phyloP scores from a whole-genome alignment of 257 asterid genomes.

The Cordia subcordata region DNA sequence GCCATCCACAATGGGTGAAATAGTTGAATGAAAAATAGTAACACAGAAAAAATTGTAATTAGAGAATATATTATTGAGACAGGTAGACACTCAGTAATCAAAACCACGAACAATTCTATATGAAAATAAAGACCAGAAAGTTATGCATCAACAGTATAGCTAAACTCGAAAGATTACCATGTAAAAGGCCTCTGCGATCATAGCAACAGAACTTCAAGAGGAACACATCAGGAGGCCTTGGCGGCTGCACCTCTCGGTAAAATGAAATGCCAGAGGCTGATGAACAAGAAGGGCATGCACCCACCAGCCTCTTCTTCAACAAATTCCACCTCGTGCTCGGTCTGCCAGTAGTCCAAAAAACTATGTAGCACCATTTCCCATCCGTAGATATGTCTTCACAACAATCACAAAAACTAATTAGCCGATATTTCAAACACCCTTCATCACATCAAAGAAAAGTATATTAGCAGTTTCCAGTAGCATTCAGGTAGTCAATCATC shows the following conservation, averaged over 20 bases:
- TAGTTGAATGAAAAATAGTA: no score
- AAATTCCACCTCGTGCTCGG: conserved; percentile 63
- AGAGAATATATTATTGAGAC: no score
- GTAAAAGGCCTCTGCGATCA: conserved; percentile 72
- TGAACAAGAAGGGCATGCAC: conserved; percentile 69
- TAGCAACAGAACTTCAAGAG: conserved; percentile 67
- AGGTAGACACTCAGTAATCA: background rate
- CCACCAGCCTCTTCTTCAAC: conserved; percentile 76
- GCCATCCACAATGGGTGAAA: no score
- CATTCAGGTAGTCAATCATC: background rate
- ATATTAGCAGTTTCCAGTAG: background rate
- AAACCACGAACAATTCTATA: background rate
- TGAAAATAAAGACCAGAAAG: background rate
- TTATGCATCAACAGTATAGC: background rate
- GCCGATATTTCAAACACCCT: background rate
- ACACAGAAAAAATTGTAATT: no score
- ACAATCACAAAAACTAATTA: background rate
- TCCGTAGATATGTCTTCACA: conserved; percentile 77
- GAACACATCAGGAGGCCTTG: conserved; percentile 76
- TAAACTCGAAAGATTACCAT: conserved; percentile 38
- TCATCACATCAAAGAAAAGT: background rate
- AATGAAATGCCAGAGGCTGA: conserved; percentile 59
- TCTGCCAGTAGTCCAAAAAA: conserved; percentile 68
- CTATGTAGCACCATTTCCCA: conserved; percentile 94
- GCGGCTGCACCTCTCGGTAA: conserved; percentile 43